These are phyloP conservation scores for Tricharina praecox DNA, from an alignment of 495 filamentous ascomycete genomes.

Conservation along the genomic window DNA sequence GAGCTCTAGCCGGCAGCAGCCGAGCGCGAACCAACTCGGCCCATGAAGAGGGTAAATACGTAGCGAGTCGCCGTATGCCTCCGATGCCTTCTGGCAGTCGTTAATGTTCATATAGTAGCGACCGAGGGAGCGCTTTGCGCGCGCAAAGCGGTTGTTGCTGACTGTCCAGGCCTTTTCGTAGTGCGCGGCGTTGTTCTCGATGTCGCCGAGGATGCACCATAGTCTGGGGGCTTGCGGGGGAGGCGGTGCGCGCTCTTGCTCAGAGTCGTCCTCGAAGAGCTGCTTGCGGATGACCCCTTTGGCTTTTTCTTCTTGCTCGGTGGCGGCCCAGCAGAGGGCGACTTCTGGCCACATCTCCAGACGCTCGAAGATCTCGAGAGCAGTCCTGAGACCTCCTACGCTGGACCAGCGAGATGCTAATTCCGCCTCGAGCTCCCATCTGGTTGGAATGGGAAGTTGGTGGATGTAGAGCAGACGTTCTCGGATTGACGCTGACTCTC, in stretches of 20 bases:
- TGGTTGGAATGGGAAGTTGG: slow-evolving; percentile 59
- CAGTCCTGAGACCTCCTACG: slow-evolving; percentile 71
- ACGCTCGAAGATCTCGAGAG: slow-evolving; percentile 89
- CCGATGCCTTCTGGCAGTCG: slow-evolving; percentile 50
- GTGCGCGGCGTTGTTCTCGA: slow-evolving; percentile 52
- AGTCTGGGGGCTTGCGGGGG: slow-evolving; percentile 73
- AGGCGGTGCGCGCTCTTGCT: slow-evolving; percentile 41
- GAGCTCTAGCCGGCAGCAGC: slow-evolving; percentile 68
- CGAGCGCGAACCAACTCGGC: slow-evolving; percentile 72
- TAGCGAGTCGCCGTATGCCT: slow-evolving; percentile 60
- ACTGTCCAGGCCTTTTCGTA: slow-evolving; percentile 84
- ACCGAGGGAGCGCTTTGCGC: slow-evolving; percentile 75
- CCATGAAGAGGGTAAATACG: slow-evolving; percentile 64
- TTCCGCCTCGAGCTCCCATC: slow-evolving; percentile 89
- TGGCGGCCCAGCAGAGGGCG: slow-evolving; percentile 69
- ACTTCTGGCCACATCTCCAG: slow-evolving; percentile 92
- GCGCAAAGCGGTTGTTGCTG: slow-evolving; percentile 59
- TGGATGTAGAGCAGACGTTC: slow-evolving; percentile 72
- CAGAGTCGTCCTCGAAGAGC: slow-evolving; percentile 40
- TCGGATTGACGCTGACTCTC: slow-evolving; percentile 57
- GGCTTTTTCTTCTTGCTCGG: slow-evolving; percentile 72
- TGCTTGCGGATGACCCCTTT: slow-evolving; percentile 54
- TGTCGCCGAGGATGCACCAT: slow-evolving; percentile 86
- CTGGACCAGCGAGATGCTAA: slow-evolving; percentile 78
- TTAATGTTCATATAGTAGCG: slow-evolving; percentile 50